These are phyloP conservation scores for Russula griseocarnosa DNA, from an alignment of 768 basidiomycete genomes.

Conservation along the genomic window DNA sequence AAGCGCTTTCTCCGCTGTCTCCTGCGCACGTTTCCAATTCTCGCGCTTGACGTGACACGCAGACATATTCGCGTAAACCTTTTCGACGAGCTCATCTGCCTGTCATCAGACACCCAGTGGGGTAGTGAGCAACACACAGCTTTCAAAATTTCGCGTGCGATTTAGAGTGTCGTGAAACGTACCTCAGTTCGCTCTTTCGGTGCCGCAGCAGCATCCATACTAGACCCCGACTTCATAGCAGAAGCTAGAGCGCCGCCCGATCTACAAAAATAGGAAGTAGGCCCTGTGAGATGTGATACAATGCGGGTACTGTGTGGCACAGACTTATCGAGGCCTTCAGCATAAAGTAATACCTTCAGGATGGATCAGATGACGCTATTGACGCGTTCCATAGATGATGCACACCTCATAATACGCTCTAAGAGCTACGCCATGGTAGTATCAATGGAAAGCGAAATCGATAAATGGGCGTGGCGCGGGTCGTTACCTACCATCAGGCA, in stretches of 20 bases:
- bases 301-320: neutral
- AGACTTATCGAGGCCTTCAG: conserved; percentile 65
- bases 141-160: neutral
- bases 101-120: conserved; percentile 33
- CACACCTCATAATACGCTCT: conserved; percentile 65
- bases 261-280: conserved; percentile 4
- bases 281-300: neutral
- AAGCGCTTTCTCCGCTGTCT: conserved; percentile 81
- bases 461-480: neutral
- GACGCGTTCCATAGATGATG: neutral
- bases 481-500: conserved; percentile 49
- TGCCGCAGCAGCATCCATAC: conserved; percentile 29
- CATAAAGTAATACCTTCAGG: conserved; percentile 29
- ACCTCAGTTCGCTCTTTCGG: conserved; percentile 67
- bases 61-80: conserved; percentile 81
- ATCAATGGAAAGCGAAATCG: neutral
- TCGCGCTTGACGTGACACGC: conserved; percentile 76
- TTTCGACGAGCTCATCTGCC: conserved; percentile 74
- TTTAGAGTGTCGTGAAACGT: conserved; percentile 14
- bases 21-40: conserved; percentile 74
- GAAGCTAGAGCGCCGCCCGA: conserved; percentile 15
- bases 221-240: conserved; percentile 5
- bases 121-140: neutral
- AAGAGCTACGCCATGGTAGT: conserved; percentile 46
- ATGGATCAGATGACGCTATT: conserved; percentile 5